These are phyloP conservation scores for Urtica urens DNA, from an alignment of 306 rosid species.

Conservation along the genomic window DNA sequence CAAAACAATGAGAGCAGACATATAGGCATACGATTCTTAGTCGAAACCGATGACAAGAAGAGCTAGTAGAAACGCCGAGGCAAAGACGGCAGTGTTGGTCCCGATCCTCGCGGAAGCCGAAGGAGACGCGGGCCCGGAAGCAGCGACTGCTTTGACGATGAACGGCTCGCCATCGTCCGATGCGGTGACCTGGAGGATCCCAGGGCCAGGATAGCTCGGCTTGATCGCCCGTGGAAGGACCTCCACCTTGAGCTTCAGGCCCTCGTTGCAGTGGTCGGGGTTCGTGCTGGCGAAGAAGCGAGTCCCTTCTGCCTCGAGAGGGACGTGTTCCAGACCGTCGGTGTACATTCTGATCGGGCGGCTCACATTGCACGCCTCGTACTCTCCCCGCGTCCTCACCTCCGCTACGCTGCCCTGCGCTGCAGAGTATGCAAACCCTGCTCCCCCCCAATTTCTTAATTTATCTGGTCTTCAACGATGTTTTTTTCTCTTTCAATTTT, in stretches of 20 bases:
- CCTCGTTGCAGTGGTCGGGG: conserved; percentile 42
- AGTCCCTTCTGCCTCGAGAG: conserved; percentile 52
- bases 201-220: background rate
- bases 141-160: conserved; percentile 3
- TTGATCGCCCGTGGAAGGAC: conserved; percentile 31
- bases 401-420: conserved; percentile 44
- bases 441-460: background rate
- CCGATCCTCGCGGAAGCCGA: conserved; percentile 27
- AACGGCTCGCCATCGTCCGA: background rate
- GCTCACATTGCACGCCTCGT: conserved; percentile 51
- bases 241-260: conserved; percentile 51
- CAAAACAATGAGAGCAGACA: too few species aligned
- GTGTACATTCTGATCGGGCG: conserved; percentile 55
- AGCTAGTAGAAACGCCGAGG: conserved; percentile 14
- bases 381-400: conserved; percentile 49
- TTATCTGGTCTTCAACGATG: background rate
- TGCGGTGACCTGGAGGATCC: background rate
- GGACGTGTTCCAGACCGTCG: conserved; percentile 50
- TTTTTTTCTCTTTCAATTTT: background rate
- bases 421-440: conserved; percentile 72
- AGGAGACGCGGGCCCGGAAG: conserved; percentile 41
- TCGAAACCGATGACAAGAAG: too few species aligned
- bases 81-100: conserved; percentile 6
- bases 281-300: conserved; percentile 61
- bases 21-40: too few species aligned